A percentile compares a stretch with the other conserved stretches of the same genome.
phyloP scores from a whole-genome alignment of 2,329 filamentous ascomycete genomes.

The Davidsoniella australis region DNA sequence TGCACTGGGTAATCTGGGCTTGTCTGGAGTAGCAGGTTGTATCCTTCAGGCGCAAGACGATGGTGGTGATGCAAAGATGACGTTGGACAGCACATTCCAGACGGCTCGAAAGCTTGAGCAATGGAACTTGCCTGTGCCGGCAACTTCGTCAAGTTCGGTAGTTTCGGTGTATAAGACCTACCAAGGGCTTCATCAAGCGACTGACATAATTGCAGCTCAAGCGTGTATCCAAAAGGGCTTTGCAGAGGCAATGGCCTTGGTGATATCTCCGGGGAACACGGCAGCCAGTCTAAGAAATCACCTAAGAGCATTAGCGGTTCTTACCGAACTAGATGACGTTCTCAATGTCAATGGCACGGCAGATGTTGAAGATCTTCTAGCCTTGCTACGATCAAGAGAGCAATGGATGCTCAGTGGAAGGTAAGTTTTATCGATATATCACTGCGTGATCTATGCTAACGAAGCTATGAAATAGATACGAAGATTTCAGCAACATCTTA shows the following conservation, averaged over 20 bases:
- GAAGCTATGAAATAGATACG: conserved; percentile 33
- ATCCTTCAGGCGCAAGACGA: conserved; percentile 52
- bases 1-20: conserved; percentile 62
- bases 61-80: conserved; percentile 34
- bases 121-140: conserved; percentile 74
- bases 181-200: conserved; percentile 56
- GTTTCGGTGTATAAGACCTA: conserved; percentile 65
- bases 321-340: conserved; percentile 71
- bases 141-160: conserved; percentile 41
- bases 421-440: conserved; percentile 29
- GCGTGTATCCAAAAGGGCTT: conserved; percentile 47
- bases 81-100: conserved; percentile 56
- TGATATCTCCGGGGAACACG: conserved; percentile 33
- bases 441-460: conserved; percentile 14
- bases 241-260: conserved; percentile 38
- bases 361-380: conserved; percentile 44
- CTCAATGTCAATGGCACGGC: conserved; percentile 40
- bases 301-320: conserved; percentile 47
- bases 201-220: conserved; percentile 35
- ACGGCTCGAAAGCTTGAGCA: conserved; percentile 71
- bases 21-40: conserved; percentile 72
- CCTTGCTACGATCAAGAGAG: conserved; percentile 45
- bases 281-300: conserved; percentile 35
- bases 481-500: conserved; percentile 63
- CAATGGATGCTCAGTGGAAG: conserved; percentile 70